These are phyloP conservation scores for Microcyclosporella mali DNA, from an alignment of 2,329 filamentous ascomycete genomes.

Conservation along the genomic window DNA sequence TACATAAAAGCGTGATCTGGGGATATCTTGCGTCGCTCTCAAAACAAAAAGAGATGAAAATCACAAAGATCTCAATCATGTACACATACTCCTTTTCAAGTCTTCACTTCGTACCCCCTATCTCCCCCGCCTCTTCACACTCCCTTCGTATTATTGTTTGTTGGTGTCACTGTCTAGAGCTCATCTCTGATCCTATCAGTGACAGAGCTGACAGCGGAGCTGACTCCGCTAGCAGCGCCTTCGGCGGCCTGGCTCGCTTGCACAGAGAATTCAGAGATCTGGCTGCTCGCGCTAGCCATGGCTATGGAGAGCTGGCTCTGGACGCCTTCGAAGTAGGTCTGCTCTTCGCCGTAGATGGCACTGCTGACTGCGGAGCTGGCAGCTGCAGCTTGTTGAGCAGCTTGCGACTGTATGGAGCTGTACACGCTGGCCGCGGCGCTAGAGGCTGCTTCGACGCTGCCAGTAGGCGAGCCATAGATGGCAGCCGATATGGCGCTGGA, in stretches of 20 bases:
- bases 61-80: not conserved
- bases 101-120: not conserved
- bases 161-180: constrained; percentile 39
- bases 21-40: constrained; percentile 4
- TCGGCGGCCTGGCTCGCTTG: constrained; percentile 26
- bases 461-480: constrained; percentile 52
- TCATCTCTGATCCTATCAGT: constrained; percentile 47
- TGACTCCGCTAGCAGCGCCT: constrained; percentile 27
- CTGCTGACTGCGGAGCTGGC: constrained; percentile 43
- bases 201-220: constrained; percentile 35
- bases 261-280: constrained; percentile 37
- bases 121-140: not conserved
- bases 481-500: constrained; percentile 51
- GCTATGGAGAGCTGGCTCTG: constrained; percentile 37
- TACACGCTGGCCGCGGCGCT: constrained; percentile 41
- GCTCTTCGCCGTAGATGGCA: constrained; percentile 47
- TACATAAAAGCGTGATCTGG: not conserved
- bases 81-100: not conserved
- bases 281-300: constrained; percentile 40
- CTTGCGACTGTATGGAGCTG: constrained; percentile 41
- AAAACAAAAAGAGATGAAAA: not conserved
- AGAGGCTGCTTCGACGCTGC: constrained; percentile 41
- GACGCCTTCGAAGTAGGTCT: constrained; percentile 44
- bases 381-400: constrained; percentile 39
- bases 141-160: too few relatives aligned